Base-by-base conservation (phyloP, 441 rosid species). In the Populus hybrid region DNA sequence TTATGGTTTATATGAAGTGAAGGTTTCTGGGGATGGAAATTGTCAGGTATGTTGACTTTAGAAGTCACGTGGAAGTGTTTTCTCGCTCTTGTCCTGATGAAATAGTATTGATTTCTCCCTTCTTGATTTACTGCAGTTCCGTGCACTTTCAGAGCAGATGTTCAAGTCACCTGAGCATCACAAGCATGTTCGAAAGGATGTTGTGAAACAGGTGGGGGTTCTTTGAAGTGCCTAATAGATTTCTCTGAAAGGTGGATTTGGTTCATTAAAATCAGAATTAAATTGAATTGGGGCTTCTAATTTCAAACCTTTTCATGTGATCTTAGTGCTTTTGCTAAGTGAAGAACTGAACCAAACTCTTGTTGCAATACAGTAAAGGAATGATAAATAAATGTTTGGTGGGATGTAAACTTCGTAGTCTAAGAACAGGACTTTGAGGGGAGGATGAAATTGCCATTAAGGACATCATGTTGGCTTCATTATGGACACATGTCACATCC, bases 11-110 rank as follows among this genome's bases (percentile, higher is more conserved):
- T 89, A 73, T 71, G 99, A 95, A 88, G 89, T 92, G 80, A 93
- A 91, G 83, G 97, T 95, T 79, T 91, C 96, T 23, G 98, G 99
- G 66, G 99, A 95, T 82, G 99, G 99, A 77, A 95, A 95, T 81
- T 95, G 99, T 80, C 99, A 95, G 98, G 99, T 93, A 85, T 54
- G 61, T 54, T 11, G 69, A 73, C 38, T 72, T 67, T 59, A 57
- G 36, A 42, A 46, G 65, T 46, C 74, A 50, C 67, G 67, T 61
- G 59, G 72, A 71, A 74, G 67, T 61, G 6, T 20, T 77, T 63
- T 65, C 76, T 32, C 20, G 23, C 38, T 8, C 59, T 10, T 12
- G 6, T 38, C 38, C 30, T 40, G 2, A 70, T 21, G 64, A 30
- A 40, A 54, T 26, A 32, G n/a, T 74, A 61, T 36, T 54, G 6